A percentile compares a stretch with the other conserved stretches of the same genome.
phyloP scores from a whole-genome alignment of 2,329 filamentous ascomycete genomes.

The Verticillium tricorpus region DNA sequence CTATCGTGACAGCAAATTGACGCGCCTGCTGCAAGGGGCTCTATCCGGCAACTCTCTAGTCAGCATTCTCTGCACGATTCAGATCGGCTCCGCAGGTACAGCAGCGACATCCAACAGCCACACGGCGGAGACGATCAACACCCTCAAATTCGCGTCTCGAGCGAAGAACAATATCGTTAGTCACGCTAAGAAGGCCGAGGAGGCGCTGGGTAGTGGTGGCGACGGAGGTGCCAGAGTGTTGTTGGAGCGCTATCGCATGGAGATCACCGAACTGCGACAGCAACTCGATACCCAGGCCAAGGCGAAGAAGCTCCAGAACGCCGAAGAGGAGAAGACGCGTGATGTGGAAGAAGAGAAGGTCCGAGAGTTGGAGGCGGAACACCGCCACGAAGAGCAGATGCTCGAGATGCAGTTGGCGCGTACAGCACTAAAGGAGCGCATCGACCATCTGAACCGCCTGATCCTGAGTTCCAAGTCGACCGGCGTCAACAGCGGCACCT shows the following conservation, averaged over 20 bases:
- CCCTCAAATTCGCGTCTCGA: conserved; percentile 90
- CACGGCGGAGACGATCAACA: conserved; percentile 87
- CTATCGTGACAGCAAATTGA: conserved; percentile 96
- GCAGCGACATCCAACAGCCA: conserved; percentile 68
- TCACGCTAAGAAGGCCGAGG: conserved; percentile 91
- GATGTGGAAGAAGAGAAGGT: conserved; percentile 69
- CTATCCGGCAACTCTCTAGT: conserved; percentile 91
- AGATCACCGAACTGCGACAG: conserved; percentile 75
- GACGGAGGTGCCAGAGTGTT: conserved; percentile 84
- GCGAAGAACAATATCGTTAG: conserved; percentile 98
- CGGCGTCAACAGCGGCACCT: conserved; percentile 81
- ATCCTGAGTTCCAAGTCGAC: conserved; percentile 95
- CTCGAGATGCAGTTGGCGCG: conserved; percentile 96
- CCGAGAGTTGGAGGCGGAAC: conserved; percentile 73
- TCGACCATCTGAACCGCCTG: conserved; percentile 91
- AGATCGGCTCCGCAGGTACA: conserved; percentile 74
- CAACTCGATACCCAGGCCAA: conserved; percentile 84
- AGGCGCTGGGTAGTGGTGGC: conserved; percentile 74
- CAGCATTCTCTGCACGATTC: conserved; percentile 95
- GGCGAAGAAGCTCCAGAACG: conserved; percentile 55
- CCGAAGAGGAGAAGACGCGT: conserved; percentile 57
- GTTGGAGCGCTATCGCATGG: conserved; percentile 87
- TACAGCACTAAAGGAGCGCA: conserved; percentile 93
- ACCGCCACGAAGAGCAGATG: conserved; percentile 94
- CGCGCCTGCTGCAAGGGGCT: conserved; percentile 84